Evolutionary conservation across 805 yeast species (phyloP).

Genomic region (Candida insectorum): DNA sequence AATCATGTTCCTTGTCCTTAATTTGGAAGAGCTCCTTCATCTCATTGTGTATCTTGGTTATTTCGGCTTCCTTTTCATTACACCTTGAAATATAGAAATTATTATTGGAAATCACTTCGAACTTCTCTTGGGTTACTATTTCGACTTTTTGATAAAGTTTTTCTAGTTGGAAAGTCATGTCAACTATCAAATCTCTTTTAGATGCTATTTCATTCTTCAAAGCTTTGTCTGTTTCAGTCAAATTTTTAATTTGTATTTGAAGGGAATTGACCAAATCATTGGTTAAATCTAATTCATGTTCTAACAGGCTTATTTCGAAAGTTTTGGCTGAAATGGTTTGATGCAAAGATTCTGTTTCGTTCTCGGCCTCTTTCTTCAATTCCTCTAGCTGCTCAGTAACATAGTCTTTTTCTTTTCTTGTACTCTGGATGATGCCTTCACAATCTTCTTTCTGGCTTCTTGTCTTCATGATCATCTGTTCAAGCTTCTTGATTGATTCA

Average conservation of each 20-base stretch:
- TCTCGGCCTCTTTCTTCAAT: too few relatives aligned
- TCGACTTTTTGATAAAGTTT: background rate
- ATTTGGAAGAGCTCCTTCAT: background rate
- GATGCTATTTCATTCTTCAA: background rate
- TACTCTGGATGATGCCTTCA: too few relatives aligned
- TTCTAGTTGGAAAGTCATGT: background rate
- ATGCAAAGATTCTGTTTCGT: too few relatives aligned
- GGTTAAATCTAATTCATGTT: too few relatives aligned
- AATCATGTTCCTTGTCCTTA: background rate
- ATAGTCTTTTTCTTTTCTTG: too few relatives aligned
- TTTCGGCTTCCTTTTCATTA: background rate
- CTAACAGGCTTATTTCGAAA: too few relatives aligned
- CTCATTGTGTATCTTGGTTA: conserved; percentile 1
- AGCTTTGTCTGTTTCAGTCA: background rate
- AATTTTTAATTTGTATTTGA: too few relatives aligned
- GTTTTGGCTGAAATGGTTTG: too few relatives aligned
- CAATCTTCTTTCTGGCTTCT: too few relatives aligned
- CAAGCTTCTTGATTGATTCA: background rate
- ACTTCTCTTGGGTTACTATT: conserved; percentile 1
- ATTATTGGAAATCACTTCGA: conserved; percentile 6
- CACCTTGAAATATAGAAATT: conserved; percentile 5
- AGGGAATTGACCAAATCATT: too few relatives aligned
- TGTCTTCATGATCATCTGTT: too few relatives aligned
- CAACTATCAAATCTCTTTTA: background rate
- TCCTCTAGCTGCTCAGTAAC: too few relatives aligned